Conservation (phyloP, 164 flowering plant species). For the Dillenia suffruticosa region DNA sequence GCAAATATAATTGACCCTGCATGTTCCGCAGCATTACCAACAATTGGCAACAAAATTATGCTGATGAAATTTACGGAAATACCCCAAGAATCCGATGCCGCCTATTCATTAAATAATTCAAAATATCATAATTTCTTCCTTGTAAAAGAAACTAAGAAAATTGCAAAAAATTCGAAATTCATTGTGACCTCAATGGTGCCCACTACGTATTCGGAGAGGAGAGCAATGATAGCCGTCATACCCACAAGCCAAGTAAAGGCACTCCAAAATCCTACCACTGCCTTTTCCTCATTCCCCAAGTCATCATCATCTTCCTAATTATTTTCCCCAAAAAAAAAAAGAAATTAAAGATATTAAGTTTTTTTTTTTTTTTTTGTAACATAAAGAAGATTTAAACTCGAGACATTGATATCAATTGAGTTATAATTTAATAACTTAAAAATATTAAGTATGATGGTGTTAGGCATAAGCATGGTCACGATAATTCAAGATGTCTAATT, state of each 20-base stretch:
- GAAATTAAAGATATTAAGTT: no score
- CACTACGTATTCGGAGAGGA: conserved; percentile 82
- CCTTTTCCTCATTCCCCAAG: conserved; percentile 23
- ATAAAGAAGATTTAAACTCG: no score
- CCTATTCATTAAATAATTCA: conserved; percentile 30
- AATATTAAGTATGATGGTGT: no score
- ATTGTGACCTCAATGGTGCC: conserved; percentile 78
- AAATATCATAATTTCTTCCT: no score
- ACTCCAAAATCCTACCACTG: conserved; percentile 73
- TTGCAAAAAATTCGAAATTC: no score
- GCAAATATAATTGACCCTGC: conserved; percentile 92
- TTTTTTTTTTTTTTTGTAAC: no score
- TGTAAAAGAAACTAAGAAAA: no score
- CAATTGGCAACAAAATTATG: conserved; percentile 84
- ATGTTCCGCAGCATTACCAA: conserved; percentile 97
- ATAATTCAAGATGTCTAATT: no score
- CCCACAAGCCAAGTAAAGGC: conserved; percentile 63
- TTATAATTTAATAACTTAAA: no score
- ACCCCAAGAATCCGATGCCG: conserved; percentile 82
- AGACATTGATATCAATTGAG: no score
- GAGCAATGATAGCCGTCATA: conserved; percentile 66
- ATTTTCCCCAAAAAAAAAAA: neutral
- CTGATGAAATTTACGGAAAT: conserved; percentile 84
- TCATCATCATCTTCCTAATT: conserved; percentile 32
- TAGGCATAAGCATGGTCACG: no score